phyloP scores from a whole-genome alignment of 2,329 filamentous ascomycete species.

The Neodidymelliopsis sp. region DNA sequence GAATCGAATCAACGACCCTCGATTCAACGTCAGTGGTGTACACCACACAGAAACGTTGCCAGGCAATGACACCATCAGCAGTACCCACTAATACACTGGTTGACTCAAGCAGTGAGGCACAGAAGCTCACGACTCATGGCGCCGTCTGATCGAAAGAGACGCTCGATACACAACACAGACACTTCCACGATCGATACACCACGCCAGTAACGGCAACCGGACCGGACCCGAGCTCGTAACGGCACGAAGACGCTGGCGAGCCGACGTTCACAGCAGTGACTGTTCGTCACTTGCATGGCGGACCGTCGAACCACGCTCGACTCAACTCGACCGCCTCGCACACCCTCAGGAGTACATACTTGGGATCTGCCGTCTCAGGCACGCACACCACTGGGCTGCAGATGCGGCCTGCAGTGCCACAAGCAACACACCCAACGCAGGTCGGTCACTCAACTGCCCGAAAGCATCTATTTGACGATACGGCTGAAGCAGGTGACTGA shows the following conservation, averaged over 20 bases:
- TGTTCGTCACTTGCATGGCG: conserved; percentile 7
- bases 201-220: background rate
- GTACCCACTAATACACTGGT: no score
- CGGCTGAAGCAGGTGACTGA: conserved; percentile 22
- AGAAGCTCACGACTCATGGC: conserved; percentile 1
- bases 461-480: background rate
- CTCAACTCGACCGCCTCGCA: no score
- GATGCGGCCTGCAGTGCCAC: background rate
- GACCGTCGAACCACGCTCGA: background rate
- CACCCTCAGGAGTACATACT: no score
- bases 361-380: no score
- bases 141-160: conserved; percentile 1
- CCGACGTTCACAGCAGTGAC: background rate
- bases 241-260: background rate
- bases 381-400: background rate
- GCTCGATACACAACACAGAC: background rate
- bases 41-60: no score
- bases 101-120: background rate
- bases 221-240: background rate
- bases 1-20: no score
- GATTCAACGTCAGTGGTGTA: no score
- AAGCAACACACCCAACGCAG: background rate
- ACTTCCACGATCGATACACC: background rate
- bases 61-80: no score
- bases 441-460: background rate